Evolutionary conservation across 2,329 filamentous ascomycete species (phyloP), one percentile per base, ranked within the genome.

Genomic region (Aspergillus versicolor): DNA sequence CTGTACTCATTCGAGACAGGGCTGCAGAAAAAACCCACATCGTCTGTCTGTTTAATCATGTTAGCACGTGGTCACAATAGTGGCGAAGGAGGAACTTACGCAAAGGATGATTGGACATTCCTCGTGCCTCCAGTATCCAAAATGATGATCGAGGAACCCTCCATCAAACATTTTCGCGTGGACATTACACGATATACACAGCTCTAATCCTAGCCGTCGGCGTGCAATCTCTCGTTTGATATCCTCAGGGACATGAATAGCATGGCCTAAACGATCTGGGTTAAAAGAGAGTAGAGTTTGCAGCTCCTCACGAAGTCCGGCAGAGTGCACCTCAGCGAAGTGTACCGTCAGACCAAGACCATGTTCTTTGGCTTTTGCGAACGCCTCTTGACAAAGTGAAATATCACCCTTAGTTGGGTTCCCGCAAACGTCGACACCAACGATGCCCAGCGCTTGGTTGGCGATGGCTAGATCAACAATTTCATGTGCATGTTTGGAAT

Each of bases 111-210:
- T 81, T 4, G 83, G 80, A 50, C 83, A 84, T 2, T 82, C 80
- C 22, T 80, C 80, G 5, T 82, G 78, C 45, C 77, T 74, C 90
- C 90, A 94, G 66, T 85, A 81, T 13, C 87, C 86, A 73, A 94
- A 92, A 75, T 94, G 90, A 72, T 94, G 90, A 48, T 85, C 85
- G 56, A 81, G 66, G 64, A 82, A 83, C 1, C 85, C 83, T 0
- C 88, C 88, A 1, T 79, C 75, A 50, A 88, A 86, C 84, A 94
- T 86, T 62, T 85, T 86, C 2, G 88, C 88, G 63, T 88, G 84
- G 2, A 94, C 89, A 65, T 94, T 94, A 72, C 90, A 93, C 63
- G 87, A 91, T 59, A 94, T 75, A 60, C 90, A 94, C 38, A 94
- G 70, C 73, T 94, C 90, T 12, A 94, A 72, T 2, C 88, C 89